A percentile compares a stretch with the other conserved stretches of the same genome.
Conservation (phyloP, 495 filamentous ascomycete genomes). For the Cudoniella acicularis region DNA sequence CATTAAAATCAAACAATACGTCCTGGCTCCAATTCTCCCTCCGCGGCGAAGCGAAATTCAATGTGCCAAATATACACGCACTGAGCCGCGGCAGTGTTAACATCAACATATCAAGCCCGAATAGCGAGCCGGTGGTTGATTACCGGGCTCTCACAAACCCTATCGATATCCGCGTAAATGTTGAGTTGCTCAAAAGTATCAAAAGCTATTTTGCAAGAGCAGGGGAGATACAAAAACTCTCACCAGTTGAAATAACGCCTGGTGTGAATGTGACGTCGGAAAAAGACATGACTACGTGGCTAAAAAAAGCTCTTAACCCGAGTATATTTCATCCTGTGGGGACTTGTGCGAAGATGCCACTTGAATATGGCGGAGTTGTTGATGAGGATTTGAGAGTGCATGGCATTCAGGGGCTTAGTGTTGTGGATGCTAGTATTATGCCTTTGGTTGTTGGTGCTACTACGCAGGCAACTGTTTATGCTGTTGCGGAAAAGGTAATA, state of each 20-base stretch:
- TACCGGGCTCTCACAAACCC: conserved; percentile 47
- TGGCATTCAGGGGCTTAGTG: conserved; percentile 45
- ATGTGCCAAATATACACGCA: conserved; percentile 39
- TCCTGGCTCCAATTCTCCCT: conserved; percentile 25
- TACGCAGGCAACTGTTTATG: conserved; percentile 49
- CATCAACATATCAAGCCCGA: conserved; percentile 37
- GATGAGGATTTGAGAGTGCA: conserved; percentile 49
- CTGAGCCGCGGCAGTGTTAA: conserved; percentile 43
- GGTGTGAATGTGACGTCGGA: conserved; percentile 3
- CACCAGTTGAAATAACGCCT: neutral
- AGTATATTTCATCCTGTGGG: conserved; percentile 39
- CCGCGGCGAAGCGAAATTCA: neutral
- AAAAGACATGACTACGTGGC: neutral
- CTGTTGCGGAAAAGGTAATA: conserved; percentile 47
- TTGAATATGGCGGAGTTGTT: conserved; percentile 49
- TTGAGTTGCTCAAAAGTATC: conserved; percentile 39
- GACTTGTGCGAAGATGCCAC: conserved; percentile 38
- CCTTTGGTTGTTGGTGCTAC: conserved; percentile 39
- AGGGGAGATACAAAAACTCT: neutral
- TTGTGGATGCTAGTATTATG: conserved; percentile 45
- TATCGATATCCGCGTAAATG: conserved; percentile 39
- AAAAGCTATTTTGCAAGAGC: conserved; percentile 6
- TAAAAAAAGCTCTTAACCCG: neutral
- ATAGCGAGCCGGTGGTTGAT: conserved; percentile 38
- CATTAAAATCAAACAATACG: conserved; percentile 34